Evolutionary conservation across 2,329 filamentous ascomycete species (phyloP).

Genomic region (Apiospora arundinis): DNA sequence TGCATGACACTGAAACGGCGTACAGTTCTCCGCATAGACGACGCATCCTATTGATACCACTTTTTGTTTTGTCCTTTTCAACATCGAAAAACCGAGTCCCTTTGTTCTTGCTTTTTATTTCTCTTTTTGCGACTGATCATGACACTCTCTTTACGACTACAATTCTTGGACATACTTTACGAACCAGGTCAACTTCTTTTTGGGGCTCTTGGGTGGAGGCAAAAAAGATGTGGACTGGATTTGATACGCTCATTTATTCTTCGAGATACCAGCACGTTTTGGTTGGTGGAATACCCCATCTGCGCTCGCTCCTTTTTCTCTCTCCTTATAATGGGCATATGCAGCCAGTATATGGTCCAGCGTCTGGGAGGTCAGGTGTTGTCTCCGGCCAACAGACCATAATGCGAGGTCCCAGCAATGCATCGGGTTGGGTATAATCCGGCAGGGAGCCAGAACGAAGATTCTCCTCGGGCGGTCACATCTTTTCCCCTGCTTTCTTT

Average conservation of each 20-base stretch:
- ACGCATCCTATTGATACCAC: slow-evolving; percentile 37
- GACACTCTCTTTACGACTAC: slow-evolving; percentile 35
- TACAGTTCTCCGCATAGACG: slow-evolving; percentile 29
- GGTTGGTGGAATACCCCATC: slow-evolving; percentile 14
- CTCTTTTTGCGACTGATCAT: slow-evolving; percentile 21
- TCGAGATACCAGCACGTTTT: slow-evolving; percentile 16
- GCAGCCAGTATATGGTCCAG: slow-evolving; percentile 4
- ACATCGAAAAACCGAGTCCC: slow-evolving; percentile 21
- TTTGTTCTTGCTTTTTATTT: slow-evolving; percentile 21
- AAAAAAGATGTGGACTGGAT: slow-evolving; percentile 18
- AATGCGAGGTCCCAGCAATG: background rate
- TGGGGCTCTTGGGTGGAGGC: slow-evolving; percentile 15
- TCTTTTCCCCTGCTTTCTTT: background rate
- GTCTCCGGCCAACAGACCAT: background rate
- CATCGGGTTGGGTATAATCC: background rate
- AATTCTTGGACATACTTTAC: slow-evolving; percentile 42
- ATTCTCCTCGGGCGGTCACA: background rate
- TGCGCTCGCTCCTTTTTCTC: slow-evolving; percentile 13
- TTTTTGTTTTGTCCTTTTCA: slow-evolving; percentile 25
- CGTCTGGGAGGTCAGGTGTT: background rate
- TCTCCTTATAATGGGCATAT: background rate
- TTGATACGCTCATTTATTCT: slow-evolving; percentile 21
- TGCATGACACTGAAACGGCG: slow-evolving; percentile 29
- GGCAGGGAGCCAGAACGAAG: background rate
- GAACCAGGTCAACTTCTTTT: slow-evolving; percentile 24